Conservation (phyloP, 176 grass and related monocot species). For the Triticum monococcum region DNA sequence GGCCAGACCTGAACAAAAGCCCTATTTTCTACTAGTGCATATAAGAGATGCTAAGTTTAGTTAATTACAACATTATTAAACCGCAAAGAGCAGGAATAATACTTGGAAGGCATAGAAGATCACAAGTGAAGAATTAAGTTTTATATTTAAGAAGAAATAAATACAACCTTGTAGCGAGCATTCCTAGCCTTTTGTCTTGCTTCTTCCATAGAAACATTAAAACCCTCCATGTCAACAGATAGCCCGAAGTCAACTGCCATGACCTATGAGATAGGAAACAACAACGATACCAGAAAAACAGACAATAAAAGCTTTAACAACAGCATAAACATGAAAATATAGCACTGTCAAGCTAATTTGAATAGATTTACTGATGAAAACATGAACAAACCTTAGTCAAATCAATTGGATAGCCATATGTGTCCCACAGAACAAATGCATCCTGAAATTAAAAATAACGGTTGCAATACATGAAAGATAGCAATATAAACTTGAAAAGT, state of each 20-base stretch:
- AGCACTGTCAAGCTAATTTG: background rate
- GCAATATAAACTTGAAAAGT: background rate
- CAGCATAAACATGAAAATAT: background rate
- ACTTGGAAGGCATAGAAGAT: background rate
- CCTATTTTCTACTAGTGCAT: background rate
- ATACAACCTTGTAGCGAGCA: conserved; percentile 72
- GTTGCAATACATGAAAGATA: conserved; percentile 9
- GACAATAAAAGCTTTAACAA: background rate
- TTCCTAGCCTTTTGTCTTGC: conserved; percentile 86
- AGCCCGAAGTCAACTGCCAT: conserved; percentile 83
- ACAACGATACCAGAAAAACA: conserved; percentile 6
- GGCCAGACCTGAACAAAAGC: no score
- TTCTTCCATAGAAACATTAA: conserved; percentile 84
- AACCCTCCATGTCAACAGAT: conserved; percentile 77
- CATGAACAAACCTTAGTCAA: conserved; percentile 79
- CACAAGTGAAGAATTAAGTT: conserved; percentile 9
- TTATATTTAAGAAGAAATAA: background rate
- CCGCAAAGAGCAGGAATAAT: background rate
- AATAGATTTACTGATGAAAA: conserved; percentile 12
- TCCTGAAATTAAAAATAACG: conserved; percentile 48
- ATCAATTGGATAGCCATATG: conserved; percentile 93
- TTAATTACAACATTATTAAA: background rate
- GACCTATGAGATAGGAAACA: conserved; percentile 43
- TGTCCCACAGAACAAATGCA: conserved; percentile 95
- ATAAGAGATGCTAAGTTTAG: background rate